Evolutionary conservation across 768 basidiomycete species (phyloP), one percentile per base, ranked within the genome.

Genomic region (Naganishia friedmannii): DNA sequence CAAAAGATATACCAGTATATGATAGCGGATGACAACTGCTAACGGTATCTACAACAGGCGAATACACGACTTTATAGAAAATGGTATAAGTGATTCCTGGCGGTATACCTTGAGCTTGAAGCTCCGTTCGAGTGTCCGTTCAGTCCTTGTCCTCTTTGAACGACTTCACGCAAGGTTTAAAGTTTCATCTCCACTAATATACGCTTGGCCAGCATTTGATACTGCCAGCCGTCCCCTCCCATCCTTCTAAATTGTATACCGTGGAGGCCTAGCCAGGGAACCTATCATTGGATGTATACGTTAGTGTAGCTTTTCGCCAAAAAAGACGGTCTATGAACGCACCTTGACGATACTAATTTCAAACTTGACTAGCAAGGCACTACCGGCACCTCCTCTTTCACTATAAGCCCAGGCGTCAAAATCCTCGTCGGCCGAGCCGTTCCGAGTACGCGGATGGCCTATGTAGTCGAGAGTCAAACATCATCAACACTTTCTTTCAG

Each of bases 271-370:
- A 97, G 83, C 88, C 89, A 92, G 54, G 93, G 93, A 2, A 96
- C 91, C 93, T 94, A 75, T 0, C 23, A 37, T 53, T 8, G 17
- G 31, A 15, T 2, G 15, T 42, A 42, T 29, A 45, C 28, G 48
- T 53, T 32, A 55, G 23, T 23, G 19, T 10, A 17, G 4, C 15
- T 17, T 15, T 51, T 26, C 5, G n/a, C n/a, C n/a, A n/a, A n/a
- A n/a, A 37, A 23, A 32, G 51, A 31, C 23, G 13, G 7, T 19
- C 15, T 28, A 39, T 13, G 3, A 9, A 48, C 88, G 21, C 73
- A 94, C 93, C 87, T 97, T 97, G 79, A 99, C 92, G 74, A 99
- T 89, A 79, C 90, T 94, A 70, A 98, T 91, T 82, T 99, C 95
- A 80, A 98, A 99, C 72, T 92, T 86, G 13, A 99, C 95, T 73